Base-by-base conservation (phyloP, 208 protist species). In the Pavlovales sp. region DNA sequence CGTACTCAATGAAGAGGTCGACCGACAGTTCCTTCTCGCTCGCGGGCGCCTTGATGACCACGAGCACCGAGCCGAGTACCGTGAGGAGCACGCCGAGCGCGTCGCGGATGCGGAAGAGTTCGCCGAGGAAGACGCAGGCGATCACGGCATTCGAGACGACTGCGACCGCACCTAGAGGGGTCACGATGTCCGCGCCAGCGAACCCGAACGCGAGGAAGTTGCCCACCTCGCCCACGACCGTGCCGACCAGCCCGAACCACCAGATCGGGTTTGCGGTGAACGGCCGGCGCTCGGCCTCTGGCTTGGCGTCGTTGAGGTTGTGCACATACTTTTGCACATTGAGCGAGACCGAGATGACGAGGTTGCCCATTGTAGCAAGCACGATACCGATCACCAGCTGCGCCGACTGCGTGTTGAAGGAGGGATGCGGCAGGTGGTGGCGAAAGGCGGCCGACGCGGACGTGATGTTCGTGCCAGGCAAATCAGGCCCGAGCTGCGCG, bases 321-420 rank as follows among this genome's bases (percentile, higher is more conserved):
- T 86, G 82, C 82, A 86, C 82, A 8, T 67, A 41, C 42, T 86
- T 86, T 30, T 86, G 82, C 38, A 86, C 57, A 28, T 86, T 77
- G 38, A 86, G 82, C 44, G 40, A n/a, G 38, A 46, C 2, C 32
- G 41, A 86, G 82, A 86, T 86, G 34, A 46, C 82, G 28, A 41
- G n/a, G 28, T 14, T 40, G 36, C 41, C 82, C 32, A 28, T n/a
- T 44, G 40, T 57, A 26, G 67, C 82, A 20, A 86, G 82, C 37
- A 36, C 47, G 37, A 86, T 30, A 30, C 82, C 82, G 26, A 86
- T 42, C 47, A 86, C n/a, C 8, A 77, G 57, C 14, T 20, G 11
- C 11, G 44, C 11, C 44, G 7, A 26, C 11, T 7, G 20, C 44
- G 44, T 57, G 44, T 57, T 57, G 44, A 57, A 57, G 11, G 44